Conservation (phyloP, 805 yeast genomes). For the Kodamaea kaohsiungensis region DNA sequence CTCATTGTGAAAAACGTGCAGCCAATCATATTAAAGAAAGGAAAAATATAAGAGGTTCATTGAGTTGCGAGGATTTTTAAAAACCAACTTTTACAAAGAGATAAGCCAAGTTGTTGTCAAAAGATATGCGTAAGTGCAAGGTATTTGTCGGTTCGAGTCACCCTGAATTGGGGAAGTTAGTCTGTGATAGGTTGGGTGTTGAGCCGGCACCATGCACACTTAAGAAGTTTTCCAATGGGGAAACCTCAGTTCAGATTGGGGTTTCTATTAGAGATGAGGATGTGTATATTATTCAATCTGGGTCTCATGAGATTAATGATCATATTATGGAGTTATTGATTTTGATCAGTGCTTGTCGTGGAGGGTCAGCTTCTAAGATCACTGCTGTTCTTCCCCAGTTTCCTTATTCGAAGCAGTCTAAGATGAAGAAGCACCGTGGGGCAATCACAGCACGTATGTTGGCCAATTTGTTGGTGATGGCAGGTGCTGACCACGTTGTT, state of each 20-base stretch:
- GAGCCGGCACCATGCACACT: slow-evolving; percentile 91
- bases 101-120: slow-evolving; percentile 5
- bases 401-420: slow-evolving; percentile 95
- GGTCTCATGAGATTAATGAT: slow-evolving; percentile 85
- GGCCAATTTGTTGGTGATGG: slow-evolving; percentile 93
- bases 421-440: slow-evolving; percentile 98
- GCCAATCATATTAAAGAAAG: neutral
- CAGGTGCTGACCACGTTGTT: slow-evolving; percentile 98
- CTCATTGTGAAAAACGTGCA: neutral
- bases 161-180: slow-evolving; percentile 88
- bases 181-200: slow-evolving; percentile 88
- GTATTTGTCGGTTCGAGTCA: slow-evolving; percentile 96
- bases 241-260: slow-evolving; percentile 94
- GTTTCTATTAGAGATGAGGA: slow-evolving; percentile 96
- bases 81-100: neutral
- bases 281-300: slow-evolving; percentile 87
- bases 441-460: slow-evolving; percentile 98
- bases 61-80: neutral
- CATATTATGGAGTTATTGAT: slow-evolving; percentile 95
- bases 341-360: slow-evolving; percentile 91
- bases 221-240: slow-evolving; percentile 95
- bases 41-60: neutral
- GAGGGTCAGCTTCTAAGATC: slow-evolving; percentile 97
- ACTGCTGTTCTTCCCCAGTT: slow-evolving; percentile 97
- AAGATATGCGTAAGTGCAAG: slow-evolving; percentile 89